phyloP scores from a whole-genome alignment of 2,329 filamentous ascomycete genomes.

The Boeremia lycopersici region DNA sequence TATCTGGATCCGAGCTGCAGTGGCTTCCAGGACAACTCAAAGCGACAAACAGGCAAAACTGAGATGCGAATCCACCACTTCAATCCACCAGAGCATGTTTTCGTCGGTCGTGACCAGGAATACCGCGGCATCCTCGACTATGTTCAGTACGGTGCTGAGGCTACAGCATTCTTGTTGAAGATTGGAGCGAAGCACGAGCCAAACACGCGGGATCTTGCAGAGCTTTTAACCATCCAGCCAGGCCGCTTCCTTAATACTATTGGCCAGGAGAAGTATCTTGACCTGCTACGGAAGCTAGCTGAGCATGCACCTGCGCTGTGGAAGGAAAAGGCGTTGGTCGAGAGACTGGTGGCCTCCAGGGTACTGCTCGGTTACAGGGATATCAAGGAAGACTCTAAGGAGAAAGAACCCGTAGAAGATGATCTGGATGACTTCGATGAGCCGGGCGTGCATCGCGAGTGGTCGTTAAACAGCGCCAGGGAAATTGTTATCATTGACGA shows the following conservation, averaged over 20 bases:
- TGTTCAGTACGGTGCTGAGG: constrained; percentile 87
- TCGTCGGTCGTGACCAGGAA: constrained; percentile 73
- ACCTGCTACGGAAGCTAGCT: constrained; percentile 79
- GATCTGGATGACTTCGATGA: constrained; percentile 55
- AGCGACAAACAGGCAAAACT: constrained; percentile 38
- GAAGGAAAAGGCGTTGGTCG: constrained; percentile 78
- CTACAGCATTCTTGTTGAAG: constrained; percentile 85
- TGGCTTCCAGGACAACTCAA: constrained; percentile 43
- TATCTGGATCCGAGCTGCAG: constrained; percentile 38
- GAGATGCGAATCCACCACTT: constrained; percentile 55
- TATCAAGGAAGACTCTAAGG: constrained; percentile 61
- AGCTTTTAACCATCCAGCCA: constrained; percentile 82
- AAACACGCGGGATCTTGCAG: constrained; percentile 82
- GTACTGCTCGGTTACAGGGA: constrained; percentile 88
- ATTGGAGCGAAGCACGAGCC: constrained; percentile 92
- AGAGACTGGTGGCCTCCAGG: constrained; percentile 72
- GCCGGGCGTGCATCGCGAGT: constrained; percentile 66
- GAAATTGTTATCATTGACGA: constrained; percentile 72
- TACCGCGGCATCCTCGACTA: constrained; percentile 97
- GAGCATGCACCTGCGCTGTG: constrained; percentile 73
- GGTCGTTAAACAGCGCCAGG: constrained; percentile 73
- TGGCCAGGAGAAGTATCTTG: constrained; percentile 84
- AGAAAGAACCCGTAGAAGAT: constrained; percentile 43
- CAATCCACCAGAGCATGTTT: constrained; percentile 75
- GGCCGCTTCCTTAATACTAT: constrained; percentile 80